Percentiles rank a stretch among this genome's conserved stretches.
These are phyloP conservation scores for Aspergillus baeticus DNA, from an alignment of 495 filamentous ascomycete species.

Conservation along the genomic window DNA sequence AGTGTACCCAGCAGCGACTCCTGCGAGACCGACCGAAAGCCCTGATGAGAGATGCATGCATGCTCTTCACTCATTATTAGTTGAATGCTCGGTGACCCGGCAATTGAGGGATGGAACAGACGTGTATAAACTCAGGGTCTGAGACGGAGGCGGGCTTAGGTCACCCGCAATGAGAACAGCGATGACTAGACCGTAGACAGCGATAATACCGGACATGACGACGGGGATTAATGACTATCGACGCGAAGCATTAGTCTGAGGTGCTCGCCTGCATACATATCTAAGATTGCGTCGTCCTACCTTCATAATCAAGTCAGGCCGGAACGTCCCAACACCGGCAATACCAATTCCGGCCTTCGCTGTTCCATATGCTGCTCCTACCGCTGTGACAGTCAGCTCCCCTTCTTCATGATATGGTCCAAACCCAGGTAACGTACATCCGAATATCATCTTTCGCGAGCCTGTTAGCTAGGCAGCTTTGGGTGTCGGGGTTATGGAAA, in stretches of 20 bases:
- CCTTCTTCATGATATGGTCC: slow-evolving; percentile 14
- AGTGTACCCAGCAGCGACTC: slow-evolving; percentile 93
- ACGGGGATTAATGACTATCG: slow-evolving; percentile 85
- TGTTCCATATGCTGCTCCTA: slow-evolving; percentile 95
- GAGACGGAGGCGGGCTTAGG: slow-evolving; percentile 61
- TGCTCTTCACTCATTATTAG: slow-evolving; percentile 51
- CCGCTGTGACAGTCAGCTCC: slow-evolving; percentile 50
- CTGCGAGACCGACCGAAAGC: slow-evolving; percentile 87
- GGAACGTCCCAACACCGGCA: slow-evolving; percentile 86
- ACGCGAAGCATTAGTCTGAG: slow-evolving; percentile 21
- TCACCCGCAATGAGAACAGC: slow-evolving; percentile 90
- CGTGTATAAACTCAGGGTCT: slow-evolving; percentile 79
- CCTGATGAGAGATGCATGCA: slow-evolving; percentile 93
- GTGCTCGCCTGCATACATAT: not conserved
- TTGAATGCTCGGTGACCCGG: not conserved
- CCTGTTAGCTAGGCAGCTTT: slow-evolving; percentile 22
- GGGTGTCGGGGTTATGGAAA: slow-evolving; percentile 26
- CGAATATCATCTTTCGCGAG: slow-evolving; percentile 71
- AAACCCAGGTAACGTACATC: slow-evolving; percentile 61
- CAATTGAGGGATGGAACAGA: slow-evolving; percentile 36
- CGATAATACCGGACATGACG: slow-evolving; percentile 99
- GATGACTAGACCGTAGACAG: slow-evolving; percentile 95
- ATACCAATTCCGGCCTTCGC: slow-evolving; percentile 98
- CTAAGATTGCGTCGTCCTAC: slow-evolving; percentile 37
- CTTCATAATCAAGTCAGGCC: slow-evolving; percentile 98